These are phyloP conservation scores for Botryotinia globosa DNA, from an alignment of 2,329 filamentous ascomycete genomes.

Conservation along the genomic window DNA sequence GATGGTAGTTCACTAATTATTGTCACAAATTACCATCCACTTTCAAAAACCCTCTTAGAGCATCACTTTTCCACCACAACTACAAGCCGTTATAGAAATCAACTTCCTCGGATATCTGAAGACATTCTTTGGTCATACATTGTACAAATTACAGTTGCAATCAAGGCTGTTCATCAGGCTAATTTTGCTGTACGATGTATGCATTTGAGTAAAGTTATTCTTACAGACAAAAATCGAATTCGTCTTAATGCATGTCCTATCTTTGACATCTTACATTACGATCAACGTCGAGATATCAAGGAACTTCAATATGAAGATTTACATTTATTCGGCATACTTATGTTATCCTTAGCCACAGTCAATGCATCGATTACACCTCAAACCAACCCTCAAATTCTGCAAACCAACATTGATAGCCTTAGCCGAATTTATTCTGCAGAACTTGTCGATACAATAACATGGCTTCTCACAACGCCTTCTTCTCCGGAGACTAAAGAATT, in stretches of 20 bases:
- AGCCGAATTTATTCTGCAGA: conserved; percentile 73
- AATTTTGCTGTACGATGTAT: conserved; percentile 84
- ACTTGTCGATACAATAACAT: conserved; percentile 74
- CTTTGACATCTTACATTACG: conserved; percentile 83
- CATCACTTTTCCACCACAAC: conserved; percentile 57
- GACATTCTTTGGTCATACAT: conserved; percentile 86
- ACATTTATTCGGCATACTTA: conserved; percentile 75
- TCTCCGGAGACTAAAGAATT: conserved; percentile 73
- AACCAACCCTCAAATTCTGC: conserved; percentile 45
- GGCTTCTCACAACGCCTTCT: conserved; percentile 64
- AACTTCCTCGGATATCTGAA: conserved; percentile 55
- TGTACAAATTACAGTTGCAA: conserved; percentile 82
- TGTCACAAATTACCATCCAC: conserved; percentile 88
- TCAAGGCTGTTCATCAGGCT: conserved; percentile 79
- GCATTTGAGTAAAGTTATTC: conserved; percentile 80
- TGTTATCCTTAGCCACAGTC: conserved; percentile 78
- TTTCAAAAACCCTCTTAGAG: conserved; percentile 86
- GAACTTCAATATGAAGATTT: conserved; percentile 90
- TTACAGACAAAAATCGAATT: conserved; percentile 88
- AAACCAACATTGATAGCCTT: conserved; percentile 74
- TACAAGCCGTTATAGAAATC: conserved; percentile 40
- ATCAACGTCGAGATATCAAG: conserved; percentile 62
- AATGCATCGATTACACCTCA: conserved; percentile 44
- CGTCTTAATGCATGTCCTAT: conserved; percentile 85
- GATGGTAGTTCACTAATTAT: conserved; percentile 87